Percentiles rank a stretch among this genome's conserved stretches.
Conservation (phyloP, 2,329 filamentous ascomycete genomes). For the Penicillium sp. region DNA sequence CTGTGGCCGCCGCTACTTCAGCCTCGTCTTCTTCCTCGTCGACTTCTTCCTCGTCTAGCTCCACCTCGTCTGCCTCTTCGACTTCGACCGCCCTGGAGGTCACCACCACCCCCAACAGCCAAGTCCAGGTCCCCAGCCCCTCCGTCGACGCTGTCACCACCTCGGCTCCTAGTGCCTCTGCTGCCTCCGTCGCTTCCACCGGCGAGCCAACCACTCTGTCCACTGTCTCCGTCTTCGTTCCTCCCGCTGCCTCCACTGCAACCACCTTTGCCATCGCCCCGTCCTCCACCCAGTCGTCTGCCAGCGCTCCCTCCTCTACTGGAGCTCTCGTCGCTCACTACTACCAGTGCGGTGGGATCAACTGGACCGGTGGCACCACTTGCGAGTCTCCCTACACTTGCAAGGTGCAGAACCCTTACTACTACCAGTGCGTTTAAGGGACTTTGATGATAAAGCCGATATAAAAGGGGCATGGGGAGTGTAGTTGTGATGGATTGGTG, state of each 20-base stretch:
- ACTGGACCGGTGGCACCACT: slow-evolving; percentile 35
- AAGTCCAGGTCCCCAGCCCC: slow-evolving; percentile 15
- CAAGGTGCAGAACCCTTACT: slow-evolving; percentile 37
- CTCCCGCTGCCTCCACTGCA: slow-evolving; percentile 4
- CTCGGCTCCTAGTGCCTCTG: neutral
- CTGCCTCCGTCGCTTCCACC: neutral
- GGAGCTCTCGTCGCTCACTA: slow-evolving; percentile 21
- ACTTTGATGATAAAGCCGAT: neutral
- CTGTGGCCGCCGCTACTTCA: slow-evolving; percentile 7
- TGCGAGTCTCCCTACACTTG: slow-evolving; percentile 37
- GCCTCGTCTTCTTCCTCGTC: slow-evolving; percentile 9
- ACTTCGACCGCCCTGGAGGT: slow-evolving; percentile 5
- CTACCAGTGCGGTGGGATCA: slow-evolving; percentile 38
- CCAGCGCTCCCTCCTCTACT: slow-evolving; percentile 5
- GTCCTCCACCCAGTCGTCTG: neutral
- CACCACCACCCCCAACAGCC: slow-evolving; percentile 11
- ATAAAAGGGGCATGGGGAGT: slow-evolving; percentile 6
- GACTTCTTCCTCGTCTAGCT: slow-evolving; percentile 8
- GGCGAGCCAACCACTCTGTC: slow-evolving; percentile 1
- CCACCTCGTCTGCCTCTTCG: slow-evolving; percentile 10
- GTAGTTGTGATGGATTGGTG: slow-evolving; percentile 8
- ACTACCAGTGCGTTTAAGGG: slow-evolving; percentile 37
- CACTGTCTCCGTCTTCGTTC: slow-evolving; percentile 7
- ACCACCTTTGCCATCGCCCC: slow-evolving; percentile 1
- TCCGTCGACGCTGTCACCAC: neutral